Evolutionary conservation across 2,329 filamentous ascomycete genomes (phyloP), one percentile per base, ranked within the genome.

Genomic region (Eurotiales sp.): DNA sequence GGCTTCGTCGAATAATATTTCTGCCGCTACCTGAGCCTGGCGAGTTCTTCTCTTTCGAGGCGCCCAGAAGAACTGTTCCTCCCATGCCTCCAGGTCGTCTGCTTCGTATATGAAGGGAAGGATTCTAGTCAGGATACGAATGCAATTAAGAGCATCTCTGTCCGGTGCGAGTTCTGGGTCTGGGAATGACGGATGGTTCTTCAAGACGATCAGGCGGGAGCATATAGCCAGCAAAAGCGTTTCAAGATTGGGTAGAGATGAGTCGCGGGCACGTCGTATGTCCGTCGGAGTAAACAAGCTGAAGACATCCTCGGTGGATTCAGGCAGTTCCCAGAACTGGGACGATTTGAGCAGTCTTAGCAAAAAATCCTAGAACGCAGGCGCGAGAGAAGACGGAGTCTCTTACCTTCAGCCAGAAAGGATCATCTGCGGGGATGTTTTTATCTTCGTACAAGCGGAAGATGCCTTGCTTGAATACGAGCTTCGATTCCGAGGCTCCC

Each of bases 401-500:
- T 77, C 87, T 65, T 73, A 95, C 90, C 68, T 89, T 88, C 58
- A 87, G 85, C 93, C 93, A 99, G 75, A 96, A 96, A 15, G 84
- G 79, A 74, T 96, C 90, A 72, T 93, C 87, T 51, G 90, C 84
- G 54, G 90, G 80, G 66, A 97, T 96, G 68, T 88, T 80, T 59
- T 85, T 84, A 69, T 95, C 87, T 70, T 96, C 90, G n/a, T 90
- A 93, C 54, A 99, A 83, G 67, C 88, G 85, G 77, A 97, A 96
- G 76, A 97, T 95, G 73, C 91, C 92, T 74, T 95, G 89, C 75
- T 96, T 97, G 81, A 99, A 97, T 67, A 92, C 90, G 67, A 97
- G 85, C 81, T 97, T 97, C 64, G 92, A 97, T 76, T 97, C 92
- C 74, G 92, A 96, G 68, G 92, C 92, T 72, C 93, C 93, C 93